phyloP scores from a whole-genome alignment of 2,329 filamentous ascomycete species.

The Penicillium sp. region DNA sequence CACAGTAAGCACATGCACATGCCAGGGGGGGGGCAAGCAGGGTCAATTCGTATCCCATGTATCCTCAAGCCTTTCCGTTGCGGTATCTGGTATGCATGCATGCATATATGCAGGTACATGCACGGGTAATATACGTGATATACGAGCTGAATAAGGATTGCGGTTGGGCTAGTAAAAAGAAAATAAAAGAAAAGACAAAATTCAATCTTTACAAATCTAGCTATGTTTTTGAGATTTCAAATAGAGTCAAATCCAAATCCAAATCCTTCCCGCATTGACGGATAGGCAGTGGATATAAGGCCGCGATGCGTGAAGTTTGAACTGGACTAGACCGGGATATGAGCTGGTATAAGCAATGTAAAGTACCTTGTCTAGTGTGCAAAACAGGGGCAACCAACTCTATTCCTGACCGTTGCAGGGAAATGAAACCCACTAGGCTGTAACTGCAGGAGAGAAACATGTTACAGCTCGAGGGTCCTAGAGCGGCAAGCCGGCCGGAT shows the following conservation, averaged over 20 bases:
- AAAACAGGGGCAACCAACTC: not conserved
- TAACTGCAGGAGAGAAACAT: not conserved
- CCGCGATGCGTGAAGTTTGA: not conserved
- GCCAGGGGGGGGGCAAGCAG: not conserved
- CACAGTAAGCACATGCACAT: conserved; percentile 4
- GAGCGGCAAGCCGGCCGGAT: conserved; percentile 10
- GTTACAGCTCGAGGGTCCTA: not conserved
- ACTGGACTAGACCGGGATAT: not conserved
- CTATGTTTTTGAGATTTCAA: not conserved
- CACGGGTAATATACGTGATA: conserved; percentile 9
- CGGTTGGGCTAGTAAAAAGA: not conserved
- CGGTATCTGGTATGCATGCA: conserved; percentile 14
- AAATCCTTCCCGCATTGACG: not conserved
- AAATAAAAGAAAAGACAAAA: not conserved
- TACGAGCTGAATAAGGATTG: not conserved
- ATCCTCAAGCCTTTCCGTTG: not conserved
- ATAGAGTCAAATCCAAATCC: not conserved
- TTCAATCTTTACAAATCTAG: not conserved
- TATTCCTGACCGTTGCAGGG: not conserved
- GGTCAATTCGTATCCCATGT: not conserved
- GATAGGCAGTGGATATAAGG: not conserved
- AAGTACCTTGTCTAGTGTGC: not conserved
- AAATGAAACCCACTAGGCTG: not conserved
- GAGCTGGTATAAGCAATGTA: not conserved
- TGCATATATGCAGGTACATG: conserved; percentile 25